Evolutionary conservation across 768 basidiomycete genomes (phyloP), one percentile per base, ranked within the genome.

Genomic region (Xanthoconium purpureum): DNA sequence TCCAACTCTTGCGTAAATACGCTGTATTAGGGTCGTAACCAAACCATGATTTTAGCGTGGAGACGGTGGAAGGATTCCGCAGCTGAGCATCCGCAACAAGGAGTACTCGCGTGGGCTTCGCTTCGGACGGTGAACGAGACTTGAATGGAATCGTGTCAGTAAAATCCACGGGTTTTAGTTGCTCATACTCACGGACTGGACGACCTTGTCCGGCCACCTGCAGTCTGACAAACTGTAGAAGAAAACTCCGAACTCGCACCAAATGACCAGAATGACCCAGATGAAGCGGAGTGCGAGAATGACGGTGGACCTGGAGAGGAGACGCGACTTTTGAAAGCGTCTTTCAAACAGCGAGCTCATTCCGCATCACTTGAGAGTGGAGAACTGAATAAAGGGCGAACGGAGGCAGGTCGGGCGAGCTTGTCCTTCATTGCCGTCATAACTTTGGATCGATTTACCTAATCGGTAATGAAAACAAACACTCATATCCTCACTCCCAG

Each of bases 1-100:
- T 80, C 90, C 90, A 93, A 54, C 80, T 82, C 70, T 87, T 88
- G 59, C 80, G 81, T 57, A 91, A 66, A 65, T 84, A 82, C 59
- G 63, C 87, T 77, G 62, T 80, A 78, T 48, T 84, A 65, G 62
- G 76, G 75, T 47, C 75, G 74, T 60, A 78, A 39, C 74, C 71
- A 15, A 74, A 65, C 73, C 82, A 82, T 15, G 78, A 74, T 13
- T 42, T 56, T n/a, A 50, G 28, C 8, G 52, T 40, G 29, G 56
- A 75, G 63, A 39, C 76, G 71, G 50, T 76, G 71, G 50, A 74
- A 69, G 52, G 70, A 52, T 62, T 71, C 38, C 72, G 77, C 14
- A 90, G 76, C 65, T 87, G 89, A 9, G 84, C 79, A 63, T 93
- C 91, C 4, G 89, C 78, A 10, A 89, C 66, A 52, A 93, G 73